A percentile compares a stretch with the other conserved stretches of the same genome.
These are phyloP conservation scores for Obelidium mucronatum DNA, from an alignment of 192 early-diverging fungal species.

Conservation along the genomic window DNA sequence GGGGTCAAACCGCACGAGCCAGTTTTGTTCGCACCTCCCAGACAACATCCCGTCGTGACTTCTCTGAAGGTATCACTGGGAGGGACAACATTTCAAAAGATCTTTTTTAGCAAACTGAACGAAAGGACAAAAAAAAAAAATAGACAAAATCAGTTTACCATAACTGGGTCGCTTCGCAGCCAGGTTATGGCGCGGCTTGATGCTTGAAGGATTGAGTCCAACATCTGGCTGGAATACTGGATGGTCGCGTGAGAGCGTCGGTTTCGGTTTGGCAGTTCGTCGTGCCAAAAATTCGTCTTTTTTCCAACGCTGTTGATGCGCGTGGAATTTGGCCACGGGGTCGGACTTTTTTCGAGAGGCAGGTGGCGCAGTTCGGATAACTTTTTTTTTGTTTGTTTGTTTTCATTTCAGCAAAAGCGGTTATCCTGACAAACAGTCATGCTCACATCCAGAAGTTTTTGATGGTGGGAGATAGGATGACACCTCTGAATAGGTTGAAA, in stretches of 20 bases:
- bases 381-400: neutral
- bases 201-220: neutral
- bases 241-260: neutral
- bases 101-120: too few species aligned
- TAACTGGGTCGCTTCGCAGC: conserved; percentile 17
- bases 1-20: conserved; percentile 2
- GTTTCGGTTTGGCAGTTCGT: conserved; percentile 4
- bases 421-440: neutral
- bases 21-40: conserved; percentile 13
- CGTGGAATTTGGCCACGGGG: conserved; percentile 17
- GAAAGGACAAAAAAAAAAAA: neutral
- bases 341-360: conserved; percentile 3
- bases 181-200: conserved; percentile 7
- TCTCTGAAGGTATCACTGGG: conserved; percentile 22
- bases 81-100: too few species aligned
- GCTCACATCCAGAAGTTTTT: neutral
- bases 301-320: conserved; percentile 18
- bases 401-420: neutral
- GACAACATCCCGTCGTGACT: conserved; percentile 11
- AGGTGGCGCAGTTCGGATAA: neutral
- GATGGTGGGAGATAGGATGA: neutral
- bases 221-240: neutral
- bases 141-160: neutral
- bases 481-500: too few species aligned
- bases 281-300: conserved; percentile 18